phyloP scores from a whole-genome alignment of 192 early-diverging fungal species.

The Coemansia sp. region DNA sequence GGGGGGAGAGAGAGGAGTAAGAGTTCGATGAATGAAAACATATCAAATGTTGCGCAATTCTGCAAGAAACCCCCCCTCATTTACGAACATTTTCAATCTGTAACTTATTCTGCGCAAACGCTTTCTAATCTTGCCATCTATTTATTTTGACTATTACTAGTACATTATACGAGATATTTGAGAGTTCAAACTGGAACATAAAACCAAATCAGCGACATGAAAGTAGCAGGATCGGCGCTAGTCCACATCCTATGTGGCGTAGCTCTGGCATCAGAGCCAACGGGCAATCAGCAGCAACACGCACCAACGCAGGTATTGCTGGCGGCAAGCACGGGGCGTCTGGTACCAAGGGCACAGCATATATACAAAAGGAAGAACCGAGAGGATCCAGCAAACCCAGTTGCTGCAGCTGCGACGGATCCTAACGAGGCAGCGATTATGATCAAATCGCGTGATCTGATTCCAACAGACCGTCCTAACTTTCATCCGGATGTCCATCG shows the following conservation, averaged over 20 bases:
- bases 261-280: background rate
- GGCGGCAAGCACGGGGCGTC: background rate
- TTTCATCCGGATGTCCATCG: slow-evolving; percentile 17
- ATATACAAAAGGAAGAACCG: slow-evolving; percentile 26
- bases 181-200: background rate
- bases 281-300: background rate
- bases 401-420: slow-evolving; percentile 49
- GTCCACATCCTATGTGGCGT: slow-evolving; percentile 9
- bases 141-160: background rate
- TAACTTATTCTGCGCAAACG: background rate
- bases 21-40: no score
- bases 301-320: background rate
- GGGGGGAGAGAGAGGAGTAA: background rate
- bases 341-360: background rate
- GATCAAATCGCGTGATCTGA: slow-evolving; percentile 43
- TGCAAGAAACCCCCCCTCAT: no score
- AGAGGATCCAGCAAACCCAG: slow-evolving; percentile 47
- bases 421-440: slow-evolving; percentile 49
- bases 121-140: background rate
- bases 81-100: background rate
- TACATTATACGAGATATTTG: background rate
- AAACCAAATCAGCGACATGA: slow-evolving; percentile 1
- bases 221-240: slow-evolving; percentile 4
- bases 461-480: slow-evolving; percentile 39
- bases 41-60: no score